Evolutionary conservation across 495 filamentous ascomycete species (phyloP).

Genomic region (Parathielavia appendiculata): DNA sequence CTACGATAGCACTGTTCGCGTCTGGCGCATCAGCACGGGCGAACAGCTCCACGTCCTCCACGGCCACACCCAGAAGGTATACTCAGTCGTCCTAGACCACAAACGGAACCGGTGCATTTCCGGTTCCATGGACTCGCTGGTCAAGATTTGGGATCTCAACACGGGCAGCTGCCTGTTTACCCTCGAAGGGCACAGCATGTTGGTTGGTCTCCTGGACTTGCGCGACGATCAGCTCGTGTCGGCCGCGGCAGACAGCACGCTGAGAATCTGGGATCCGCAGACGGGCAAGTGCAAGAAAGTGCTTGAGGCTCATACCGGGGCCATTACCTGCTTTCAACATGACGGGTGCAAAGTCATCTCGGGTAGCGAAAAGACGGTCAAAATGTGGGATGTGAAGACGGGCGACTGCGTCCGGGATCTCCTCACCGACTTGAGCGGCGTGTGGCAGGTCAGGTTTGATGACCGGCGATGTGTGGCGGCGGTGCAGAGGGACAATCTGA

Average conservation of each 20-base stretch:
- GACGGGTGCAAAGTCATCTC: slow-evolving; percentile 96
- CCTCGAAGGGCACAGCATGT: slow-evolving; percentile 87
- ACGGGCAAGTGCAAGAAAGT: slow-evolving; percentile 85
- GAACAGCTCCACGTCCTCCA: slow-evolving; percentile 82
- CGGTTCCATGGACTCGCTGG: slow-evolving; percentile 95
- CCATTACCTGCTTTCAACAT: slow-evolving; percentile 98
- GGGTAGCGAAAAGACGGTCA: slow-evolving; percentile 89
- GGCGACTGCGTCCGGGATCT: slow-evolving; percentile 93
- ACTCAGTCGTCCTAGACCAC: slow-evolving; percentile 92
- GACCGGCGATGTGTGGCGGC: slow-evolving; percentile 92
- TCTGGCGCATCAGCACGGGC: slow-evolving; percentile 96
- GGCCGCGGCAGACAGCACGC: slow-evolving; percentile 89
- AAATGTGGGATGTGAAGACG: slow-evolving; percentile 96
- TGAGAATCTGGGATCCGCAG: slow-evolving; percentile 96
- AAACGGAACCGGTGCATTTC: slow-evolving; percentile 93
- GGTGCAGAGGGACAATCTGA: slow-evolving; percentile 85
- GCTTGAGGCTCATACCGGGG: slow-evolving; percentile 87
- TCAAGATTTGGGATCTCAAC: slow-evolving; percentile 98
- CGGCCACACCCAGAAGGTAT: slow-evolving; percentile 91
- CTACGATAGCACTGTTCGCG: slow-evolving; percentile 92
- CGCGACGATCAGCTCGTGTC: slow-evolving; percentile 85
- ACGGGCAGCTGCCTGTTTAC: slow-evolving; percentile 81
- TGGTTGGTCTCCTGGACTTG: slow-evolving; percentile 88
- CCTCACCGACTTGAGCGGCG: slow-evolving; percentile 88
- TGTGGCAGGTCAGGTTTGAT: slow-evolving; percentile 99